These are phyloP conservation scores for Bruguiera gymnorhiza DNA, from an alignment of 345 rosid species.

Conservation along the genomic window DNA sequence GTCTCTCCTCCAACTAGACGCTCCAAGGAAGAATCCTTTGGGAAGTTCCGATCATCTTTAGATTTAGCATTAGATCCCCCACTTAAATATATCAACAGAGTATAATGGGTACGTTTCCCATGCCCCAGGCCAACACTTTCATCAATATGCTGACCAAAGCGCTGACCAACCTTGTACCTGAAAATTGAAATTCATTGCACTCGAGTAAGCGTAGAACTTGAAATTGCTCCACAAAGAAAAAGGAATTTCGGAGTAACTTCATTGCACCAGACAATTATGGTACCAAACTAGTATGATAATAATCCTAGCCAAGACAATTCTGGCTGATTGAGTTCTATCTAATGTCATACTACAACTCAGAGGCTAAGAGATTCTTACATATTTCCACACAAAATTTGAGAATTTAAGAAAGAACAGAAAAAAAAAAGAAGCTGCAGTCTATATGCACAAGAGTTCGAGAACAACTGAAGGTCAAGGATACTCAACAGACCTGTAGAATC, in stretches of 20 bases:
- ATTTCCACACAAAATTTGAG: background rate
- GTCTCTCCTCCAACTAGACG: slow-evolving; percentile 87
- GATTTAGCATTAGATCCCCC: slow-evolving; percentile 50
- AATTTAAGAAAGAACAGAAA: background rate
- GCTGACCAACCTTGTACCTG: slow-evolving; percentile 87
- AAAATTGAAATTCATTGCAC: slow-evolving; percentile 4
- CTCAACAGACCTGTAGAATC: slow-evolving; percentile 67
- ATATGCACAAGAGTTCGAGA: background rate
- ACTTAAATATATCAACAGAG: slow-evolving; percentile 79
- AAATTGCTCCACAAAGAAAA: background rate
- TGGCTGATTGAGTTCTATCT: background rate
- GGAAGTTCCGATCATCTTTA: slow-evolving; percentile 33
- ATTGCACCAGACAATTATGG: background rate
- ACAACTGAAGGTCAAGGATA: background rate
- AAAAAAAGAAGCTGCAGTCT: background rate
- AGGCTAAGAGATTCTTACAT: too few relatives aligned
- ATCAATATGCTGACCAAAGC: slow-evolving; percentile 83
- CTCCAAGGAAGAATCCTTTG: slow-evolving; percentile 44
- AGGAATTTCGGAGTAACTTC: background rate
- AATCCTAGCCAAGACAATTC: background rate
- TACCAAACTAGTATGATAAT: background rate
- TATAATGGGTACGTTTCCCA: slow-evolving; percentile 72
- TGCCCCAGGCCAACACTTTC: slow-evolving; percentile 71
- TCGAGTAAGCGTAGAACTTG: background rate
- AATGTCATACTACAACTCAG: too few relatives aligned